These are phyloP conservation scores for Scutellaria baicalensis DNA, from an alignment of 257 asterid genomes.

Conservation along the genomic window DNA sequence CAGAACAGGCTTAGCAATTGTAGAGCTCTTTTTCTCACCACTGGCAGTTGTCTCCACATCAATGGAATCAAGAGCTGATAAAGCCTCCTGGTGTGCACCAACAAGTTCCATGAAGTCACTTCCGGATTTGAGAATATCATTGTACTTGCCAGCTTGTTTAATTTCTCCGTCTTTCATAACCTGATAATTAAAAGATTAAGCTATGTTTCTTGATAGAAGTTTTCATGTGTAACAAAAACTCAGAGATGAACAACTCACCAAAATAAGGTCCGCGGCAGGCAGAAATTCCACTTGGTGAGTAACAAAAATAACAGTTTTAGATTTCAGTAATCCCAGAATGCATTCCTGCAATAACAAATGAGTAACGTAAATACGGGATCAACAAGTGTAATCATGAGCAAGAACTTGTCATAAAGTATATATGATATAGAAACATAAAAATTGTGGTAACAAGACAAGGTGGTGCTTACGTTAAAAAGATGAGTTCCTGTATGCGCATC, in stretches of 20 bases:
- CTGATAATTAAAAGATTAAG: conserved; percentile 25
- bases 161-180: conserved; percentile 82
- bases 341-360: conserved; percentile 53
- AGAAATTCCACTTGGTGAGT: conserved; percentile 91
- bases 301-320: conserved; percentile 66
- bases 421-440: neutral
- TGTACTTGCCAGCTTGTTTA: conserved; percentile 73
- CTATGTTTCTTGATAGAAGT: neutral
- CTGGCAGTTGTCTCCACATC: conserved; percentile 13
- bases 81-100: conserved; percentile 82
- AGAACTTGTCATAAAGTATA: neutral
- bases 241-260: conserved; percentile 44
- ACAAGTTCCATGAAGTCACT: conserved; percentile 87
- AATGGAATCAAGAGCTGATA: conserved; percentile 49
- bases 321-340: conserved; percentile 44
- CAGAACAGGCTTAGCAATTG: conserved; percentile 14
- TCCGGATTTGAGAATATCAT: conserved; percentile 60
- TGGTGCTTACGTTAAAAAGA: conserved; percentile 61
- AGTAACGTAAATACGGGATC: neutral
- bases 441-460: neutral
- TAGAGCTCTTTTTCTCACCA: conserved; percentile 21
- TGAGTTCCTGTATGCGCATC: conserved; percentile 93
- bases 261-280: conserved; percentile 74
- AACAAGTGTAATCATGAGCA: neutral
- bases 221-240: neutral